Conservation (phyloP, 345 rosid species). For the Erysimum cheiranthoides region DNA sequence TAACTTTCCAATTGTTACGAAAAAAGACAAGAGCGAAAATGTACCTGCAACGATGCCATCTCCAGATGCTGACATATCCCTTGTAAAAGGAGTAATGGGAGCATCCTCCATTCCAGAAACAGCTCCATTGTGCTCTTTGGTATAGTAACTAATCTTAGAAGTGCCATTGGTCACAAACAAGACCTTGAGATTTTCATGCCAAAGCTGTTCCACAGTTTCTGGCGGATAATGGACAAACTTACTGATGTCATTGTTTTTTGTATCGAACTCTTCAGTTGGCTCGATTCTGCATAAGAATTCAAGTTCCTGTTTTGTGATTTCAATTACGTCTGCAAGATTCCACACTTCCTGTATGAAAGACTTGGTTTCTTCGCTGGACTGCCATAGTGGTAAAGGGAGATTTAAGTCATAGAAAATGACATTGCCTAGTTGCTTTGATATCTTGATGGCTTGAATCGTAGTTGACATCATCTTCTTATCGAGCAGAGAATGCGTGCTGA, state of each 20-base stretch:
- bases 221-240: slow-evolving; percentile 77
- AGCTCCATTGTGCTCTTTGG: slow-evolving; percentile 75
- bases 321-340: slow-evolving; percentile 74
- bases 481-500: slow-evolving; percentile 81
- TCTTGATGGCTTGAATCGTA: slow-evolving; percentile 71
- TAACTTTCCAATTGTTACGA: neutral
- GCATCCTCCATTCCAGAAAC: slow-evolving; percentile 85
- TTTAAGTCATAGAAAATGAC: slow-evolving; percentile 81
- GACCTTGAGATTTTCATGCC: slow-evolving; percentile 83
- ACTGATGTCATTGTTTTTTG: slow-evolving; percentile 58
- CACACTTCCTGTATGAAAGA: slow-evolving; percentile 69
- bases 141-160: slow-evolving; percentile 88
- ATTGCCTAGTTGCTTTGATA: slow-evolving; percentile 72
- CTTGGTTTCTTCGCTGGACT: slow-evolving; percentile 75
- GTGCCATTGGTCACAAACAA: slow-evolving; percentile 92
- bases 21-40: neutral
- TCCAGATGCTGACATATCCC: slow-evolving; percentile 92
- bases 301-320: slow-evolving; percentile 90
- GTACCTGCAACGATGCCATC: slow-evolving; percentile 95
- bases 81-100: slow-evolving; percentile 74
- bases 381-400: slow-evolving; percentile 88
- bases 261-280: slow-evolving; percentile 74
- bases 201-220: slow-evolving; percentile 69
- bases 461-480: slow-evolving; percentile 76
- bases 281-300: slow-evolving; percentile 82